Base-by-base conservation (phyloP, 441 rosid genomes). In the Erysimum cheiri region DNA sequence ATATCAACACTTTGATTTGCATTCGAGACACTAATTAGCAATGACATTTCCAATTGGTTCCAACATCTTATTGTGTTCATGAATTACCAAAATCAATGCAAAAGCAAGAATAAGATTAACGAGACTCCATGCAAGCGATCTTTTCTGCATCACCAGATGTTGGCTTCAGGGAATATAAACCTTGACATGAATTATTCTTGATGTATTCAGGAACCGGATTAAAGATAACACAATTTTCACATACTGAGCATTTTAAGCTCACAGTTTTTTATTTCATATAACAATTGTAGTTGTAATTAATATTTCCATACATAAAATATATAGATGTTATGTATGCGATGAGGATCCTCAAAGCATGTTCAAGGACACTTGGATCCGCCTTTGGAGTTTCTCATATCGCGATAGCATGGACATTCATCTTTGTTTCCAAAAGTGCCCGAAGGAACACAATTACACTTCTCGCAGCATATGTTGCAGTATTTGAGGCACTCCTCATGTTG, bases 381-480 rank as follows among this genome's bases (percentile, higher is more conserved):
- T 73, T 83, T 77, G 37, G 67, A 35, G 78, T 56, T 80, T n/a
- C n/a, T 24, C 56, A 71, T 70, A 79, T 83, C 82, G 36, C 82
- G 75, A 29, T 87, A 85, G 75, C 89, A 87, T 64, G 85, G 82
- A 70, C 87, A 87, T 78, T 83, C 73, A 41, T 84, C 81, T 69
- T 71, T 85, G 84, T 85, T 70, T 3, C 87, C 84, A 35, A 60
- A 84, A 54, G 86, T 84, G n/a, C 85, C 85, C 0, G 87, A 81
- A 2, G 89, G 89, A 15, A 87, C 89, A 60, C 89, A 85, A 3
- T 66, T 74, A 81, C 86, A 87, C 65, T 80, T 73, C 14, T 31
- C 9, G 49, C 89, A 85, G 72, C 89, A 87, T 44, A 87, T 74
- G 54, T 78, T 75, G 43, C 91, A 85, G 70, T 80, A 55, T 68